Evolutionary conservation across 169 alveolate genomes (phyloP), one percentile per base, ranked within the genome.

Genomic region (Plasmodium blacklocki): DNA sequence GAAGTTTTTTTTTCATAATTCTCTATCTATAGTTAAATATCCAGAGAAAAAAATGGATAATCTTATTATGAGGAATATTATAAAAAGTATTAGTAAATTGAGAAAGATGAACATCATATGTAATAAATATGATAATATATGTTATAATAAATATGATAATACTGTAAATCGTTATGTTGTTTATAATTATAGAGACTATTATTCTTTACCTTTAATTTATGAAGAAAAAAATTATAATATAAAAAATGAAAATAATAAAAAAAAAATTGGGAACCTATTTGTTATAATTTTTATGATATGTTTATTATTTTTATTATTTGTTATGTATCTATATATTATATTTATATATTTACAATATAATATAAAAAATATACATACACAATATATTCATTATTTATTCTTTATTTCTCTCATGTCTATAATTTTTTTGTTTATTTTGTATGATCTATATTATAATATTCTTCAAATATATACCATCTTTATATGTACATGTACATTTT

Each of bases 391-490:
- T 52, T 80, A 80, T 72, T 60, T 45, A 18, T 80, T 80, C 56
- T 26, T 80, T 32, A 67, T 80, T 67, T 80, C 85, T 29, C 70
- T 80, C 32, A 71, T 63, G 19, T 47, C 43, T 39, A 49, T 80
- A 43, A 67, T 80, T 58, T 45, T 68, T 63, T 39, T 56, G 73
- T 80, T 80, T 54, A 39, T 68, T 52, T 43, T 80, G 45, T 80
- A 80, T 80, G 90, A 80, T 54, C 49, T 80, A 18, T 80, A 54
- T 68, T 80, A 67, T 67, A 80, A 80, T 47, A 21, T 80, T 29
- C 60, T 80, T 14, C 56, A 66, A 21, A 80, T 80, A 32, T 73
- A 11, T 11, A 18, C 12, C 39, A 68, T 80, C 29, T 80, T 80
- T 50, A 47, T 63, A 62, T 26, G 54, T 3, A 45, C 54, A 49